Percentiles rank a stretch among this genome's conserved stretches.
Conservation (phyloP, 2,329 filamentous ascomycete genomes). For the Sordariomycetes sp. region DNA sequence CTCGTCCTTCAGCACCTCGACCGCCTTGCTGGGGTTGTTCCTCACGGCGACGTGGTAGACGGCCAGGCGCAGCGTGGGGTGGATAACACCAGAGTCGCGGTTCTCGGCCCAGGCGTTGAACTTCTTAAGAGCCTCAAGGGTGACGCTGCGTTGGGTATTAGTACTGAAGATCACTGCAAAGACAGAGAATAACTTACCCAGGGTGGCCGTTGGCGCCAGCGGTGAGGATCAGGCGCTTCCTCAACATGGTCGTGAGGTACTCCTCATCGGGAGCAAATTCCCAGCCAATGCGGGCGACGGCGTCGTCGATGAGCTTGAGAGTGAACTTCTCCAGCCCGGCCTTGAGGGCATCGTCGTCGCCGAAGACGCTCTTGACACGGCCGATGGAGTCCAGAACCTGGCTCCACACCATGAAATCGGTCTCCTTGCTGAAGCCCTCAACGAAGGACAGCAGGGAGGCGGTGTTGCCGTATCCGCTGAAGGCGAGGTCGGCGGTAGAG, state of each 20-base stretch:
- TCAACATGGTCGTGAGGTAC: slow-evolving; percentile 69
- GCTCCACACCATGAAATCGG: slow-evolving; percentile 78
- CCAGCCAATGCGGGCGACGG: slow-evolving; percentile 74
- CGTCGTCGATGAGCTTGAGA: slow-evolving; percentile 60
- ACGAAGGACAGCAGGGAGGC: slow-evolving; percentile 71
- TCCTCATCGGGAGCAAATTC: slow-evolving; percentile 66
- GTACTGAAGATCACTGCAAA: not conserved
- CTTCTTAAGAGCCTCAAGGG: slow-evolving; percentile 60
- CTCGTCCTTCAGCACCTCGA: slow-evolving; percentile 69
- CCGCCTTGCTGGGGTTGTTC: slow-evolving; percentile 51
- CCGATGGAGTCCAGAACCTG: slow-evolving; percentile 68
- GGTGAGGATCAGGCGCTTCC: slow-evolving; percentile 64
- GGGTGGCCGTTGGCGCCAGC: slow-evolving; percentile 69
- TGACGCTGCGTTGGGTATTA: slow-evolving; percentile 30
- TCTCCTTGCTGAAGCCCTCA: slow-evolving; percentile 70
- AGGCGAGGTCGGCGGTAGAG: slow-evolving; percentile 78
- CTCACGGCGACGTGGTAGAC: slow-evolving; percentile 71
- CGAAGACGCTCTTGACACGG: slow-evolving; percentile 74
- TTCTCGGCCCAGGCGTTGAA: slow-evolving; percentile 72
- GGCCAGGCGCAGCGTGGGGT: slow-evolving; percentile 67
- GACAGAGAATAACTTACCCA: slow-evolving; percentile 34
- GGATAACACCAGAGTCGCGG: slow-evolving; percentile 52
- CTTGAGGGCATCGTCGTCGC: slow-evolving; percentile 58
- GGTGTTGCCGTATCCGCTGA: slow-evolving; percentile 75
- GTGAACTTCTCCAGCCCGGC: slow-evolving; percentile 66